Conservation (phyloP, 768 basidiomycete genomes). For the Lactifluus pinguis region DNA sequence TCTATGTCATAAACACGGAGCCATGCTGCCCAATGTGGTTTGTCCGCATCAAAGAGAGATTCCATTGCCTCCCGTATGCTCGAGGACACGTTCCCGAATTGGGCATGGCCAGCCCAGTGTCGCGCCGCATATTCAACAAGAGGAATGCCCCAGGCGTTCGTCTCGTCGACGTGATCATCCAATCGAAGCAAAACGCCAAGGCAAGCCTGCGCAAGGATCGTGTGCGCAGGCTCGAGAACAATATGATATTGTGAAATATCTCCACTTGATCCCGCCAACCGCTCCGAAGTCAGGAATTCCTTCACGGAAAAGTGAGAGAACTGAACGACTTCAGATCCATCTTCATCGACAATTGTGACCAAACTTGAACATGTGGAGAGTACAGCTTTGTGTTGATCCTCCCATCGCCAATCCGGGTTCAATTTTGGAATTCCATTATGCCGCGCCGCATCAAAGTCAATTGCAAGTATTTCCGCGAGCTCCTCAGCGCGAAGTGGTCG, state of each 20-base stretch:
- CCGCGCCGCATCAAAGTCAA: slow-evolving; percentile 1
- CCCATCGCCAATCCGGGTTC: not conserved
- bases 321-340: not conserved
- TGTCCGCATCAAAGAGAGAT: not conserved
- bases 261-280: not conserved
- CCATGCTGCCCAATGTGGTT: slow-evolving; percentile 1
- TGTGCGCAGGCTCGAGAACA: not conserved
- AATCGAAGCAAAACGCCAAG: not conserved
- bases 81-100: not conserved
- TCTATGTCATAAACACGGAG: not conserved
- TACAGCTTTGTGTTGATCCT: not conserved
- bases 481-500: not conserved
- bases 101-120: not conserved
- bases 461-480: not conserved
- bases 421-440: not conserved
- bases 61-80: not conserved
- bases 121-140: not conserved
- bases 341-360: not conserved
- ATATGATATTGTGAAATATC: not conserved
- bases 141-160: not conserved
- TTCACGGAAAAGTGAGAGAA: slow-evolving; percentile 9
- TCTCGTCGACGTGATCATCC: not conserved
- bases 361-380: slow-evolving; percentile 9
- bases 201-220: not conserved
- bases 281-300: not conserved